Evolutionary conservation across 257 asterid genomes (phyloP), one percentile per base, ranked within the genome.

Genomic region (Cinchona pubescens): DNA sequence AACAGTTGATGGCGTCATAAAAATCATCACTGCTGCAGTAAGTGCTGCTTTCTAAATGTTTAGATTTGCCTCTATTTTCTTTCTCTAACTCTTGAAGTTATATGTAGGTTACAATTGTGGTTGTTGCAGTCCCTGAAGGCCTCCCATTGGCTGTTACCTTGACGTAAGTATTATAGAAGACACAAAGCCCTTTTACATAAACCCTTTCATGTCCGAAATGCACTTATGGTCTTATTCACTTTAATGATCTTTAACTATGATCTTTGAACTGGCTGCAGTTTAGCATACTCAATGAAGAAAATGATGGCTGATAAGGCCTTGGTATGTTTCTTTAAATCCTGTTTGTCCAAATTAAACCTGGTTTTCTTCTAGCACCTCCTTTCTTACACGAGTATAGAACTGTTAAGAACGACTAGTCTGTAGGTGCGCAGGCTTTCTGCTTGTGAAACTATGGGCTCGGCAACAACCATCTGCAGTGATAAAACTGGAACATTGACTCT

Each of bases 251-350:
- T 69, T 71, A 63, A 67, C 34, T 69, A 34, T 48, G 61, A 76
- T 72, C 70, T 79, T 75, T 78, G 65, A 77, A 81, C 79, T 59
- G 75, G 59, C 75, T 71, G 81, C 96, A 94, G 99, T 76, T 81
- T 92, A 76, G 99, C 99, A n/a, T 94, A 88, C 84, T 94, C 99
- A 74, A 92, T 94, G 99, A 90, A 92, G 89, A 94, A 92, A 84
- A 94, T 94, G 99, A 94, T 94, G 99, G 94, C 96, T 62, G 97
- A 94, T 85, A 94, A 94, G 96, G 99, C 99, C 75, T 83, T 94
- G 94, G 99, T 92, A 85, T 32, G 80, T 76, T 27, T 40, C 75
- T 32, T 64, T 7, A 49, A 72, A 71, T 70, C 35, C 70, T 48
- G 30, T 69, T 59, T 46, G 68, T 37, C 53, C 45, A 51, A 65